These are phyloP conservation scores for Torulaspora maleeae DNA, from an alignment of 805 yeast genomes.

Conservation along the genomic window DNA sequence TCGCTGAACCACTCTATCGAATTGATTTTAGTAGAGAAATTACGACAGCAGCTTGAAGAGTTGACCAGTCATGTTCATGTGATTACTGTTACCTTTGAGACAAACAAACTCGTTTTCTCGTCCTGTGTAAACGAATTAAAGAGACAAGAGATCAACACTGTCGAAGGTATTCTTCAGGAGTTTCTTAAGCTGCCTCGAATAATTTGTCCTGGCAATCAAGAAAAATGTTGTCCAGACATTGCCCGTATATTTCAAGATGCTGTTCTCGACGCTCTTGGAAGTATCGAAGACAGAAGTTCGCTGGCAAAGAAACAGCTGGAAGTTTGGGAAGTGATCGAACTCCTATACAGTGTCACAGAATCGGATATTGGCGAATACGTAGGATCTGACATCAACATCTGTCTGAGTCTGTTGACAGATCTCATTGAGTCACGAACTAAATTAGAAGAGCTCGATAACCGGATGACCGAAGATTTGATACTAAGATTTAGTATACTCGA, in stretches of 20 bases:
- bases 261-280: background rate
- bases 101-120: background rate
- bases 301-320: background rate
- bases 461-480: background rate
- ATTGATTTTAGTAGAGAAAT: slow-evolving; percentile 1
- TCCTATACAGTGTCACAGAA: background rate
- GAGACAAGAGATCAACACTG: background rate
- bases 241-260: background rate
- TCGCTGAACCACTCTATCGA: slow-evolving; percentile 8
- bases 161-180: background rate
- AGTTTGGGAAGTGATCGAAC: background rate
- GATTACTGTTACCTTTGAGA: slow-evolving; percentile 2
- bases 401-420: background rate
- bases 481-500: background rate
- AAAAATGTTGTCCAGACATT: background rate
- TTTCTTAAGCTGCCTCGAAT: background rate
- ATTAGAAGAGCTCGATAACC: background rate
- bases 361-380: background rate
- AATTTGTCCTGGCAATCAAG: background rate
- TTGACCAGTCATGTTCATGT: background rate
- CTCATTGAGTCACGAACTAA: background rate
- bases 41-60: background rate
- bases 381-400: background rate
- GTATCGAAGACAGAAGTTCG: background rate
- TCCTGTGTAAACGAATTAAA: background rate